Conservation (phyloP, 2,329 filamentous ascomycete genomes). For the Aspergillus sp. region DNA sequence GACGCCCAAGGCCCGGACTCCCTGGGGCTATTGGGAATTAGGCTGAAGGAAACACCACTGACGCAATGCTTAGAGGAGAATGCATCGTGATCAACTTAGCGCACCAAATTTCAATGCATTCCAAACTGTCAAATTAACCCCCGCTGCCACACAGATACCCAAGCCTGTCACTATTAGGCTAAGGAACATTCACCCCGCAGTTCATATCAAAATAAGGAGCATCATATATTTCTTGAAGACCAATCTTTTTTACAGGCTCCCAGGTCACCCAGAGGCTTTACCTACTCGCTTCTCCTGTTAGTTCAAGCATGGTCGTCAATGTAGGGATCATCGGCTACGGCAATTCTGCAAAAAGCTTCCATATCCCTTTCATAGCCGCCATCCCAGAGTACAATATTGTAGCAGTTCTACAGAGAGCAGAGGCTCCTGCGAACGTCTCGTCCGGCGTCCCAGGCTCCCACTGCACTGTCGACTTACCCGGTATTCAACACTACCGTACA, state of each 20-base stretch:
- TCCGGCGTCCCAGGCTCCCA: neutral
- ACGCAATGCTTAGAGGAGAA: neutral
- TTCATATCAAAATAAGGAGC: neutral
- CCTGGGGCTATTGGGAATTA: neutral
- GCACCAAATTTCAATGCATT: neutral
- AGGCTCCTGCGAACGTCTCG: neutral
- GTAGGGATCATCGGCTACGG: neutral
- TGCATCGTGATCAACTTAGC: neutral
- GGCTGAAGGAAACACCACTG: neutral
- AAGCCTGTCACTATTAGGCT: neutral
- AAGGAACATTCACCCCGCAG: neutral
- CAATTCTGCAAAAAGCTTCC: neutral
- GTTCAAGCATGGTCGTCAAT: neutral
- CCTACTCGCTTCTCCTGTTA: too few relatives aligned
- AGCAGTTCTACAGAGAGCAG: neutral
- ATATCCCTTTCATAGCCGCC: neutral
- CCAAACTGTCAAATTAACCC: neutral
- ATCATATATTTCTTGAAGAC: neutral
- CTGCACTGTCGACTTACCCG: neutral
- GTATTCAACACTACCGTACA: neutral
- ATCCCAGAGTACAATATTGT: neutral
- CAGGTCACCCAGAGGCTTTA: neutral
- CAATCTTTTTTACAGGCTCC: neutral
- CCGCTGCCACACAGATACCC: neutral
- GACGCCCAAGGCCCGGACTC: too few relatives aligned